Evolutionary conservation across 1,284 basidiomycete species (phyloP).

Genomic region (Athelia sp.): DNA sequence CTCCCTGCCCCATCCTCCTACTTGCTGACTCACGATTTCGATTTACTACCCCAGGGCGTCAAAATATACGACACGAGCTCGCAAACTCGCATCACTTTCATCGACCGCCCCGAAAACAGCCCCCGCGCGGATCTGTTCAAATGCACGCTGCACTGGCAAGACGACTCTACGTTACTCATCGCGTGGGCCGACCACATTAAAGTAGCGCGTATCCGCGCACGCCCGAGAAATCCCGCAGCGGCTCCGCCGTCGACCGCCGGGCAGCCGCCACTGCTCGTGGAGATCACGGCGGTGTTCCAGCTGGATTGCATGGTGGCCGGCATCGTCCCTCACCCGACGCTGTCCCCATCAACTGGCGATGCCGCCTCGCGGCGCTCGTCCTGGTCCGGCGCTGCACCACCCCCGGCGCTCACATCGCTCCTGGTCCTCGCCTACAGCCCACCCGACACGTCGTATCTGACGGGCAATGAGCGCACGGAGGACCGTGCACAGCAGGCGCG

Average conservation of each 20-base stretch:
- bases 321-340: conserved; percentile 71
- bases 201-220: conserved; percentile 75
- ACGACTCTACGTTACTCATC: conserved; percentile 85
- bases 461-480: conserved; percentile 53
- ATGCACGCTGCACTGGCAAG: conserved; percentile 89
- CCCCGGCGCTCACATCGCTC: conserved; percentile 57
- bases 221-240: conserved; percentile 37
- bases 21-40: not conserved
- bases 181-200: conserved; percentile 96
- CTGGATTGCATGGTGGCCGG: conserved; percentile 96
- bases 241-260: conserved; percentile 35
- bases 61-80: conserved; percentile 89
- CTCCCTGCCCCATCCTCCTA: not conserved
- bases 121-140: conserved; percentile 93
- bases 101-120: conserved; percentile 77
- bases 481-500: conserved; percentile 72
- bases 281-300: conserved; percentile 90
- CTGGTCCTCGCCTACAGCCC: conserved; percentile 82
- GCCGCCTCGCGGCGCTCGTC: conserved; percentile 15
- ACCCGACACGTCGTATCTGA: conserved; percentile 54
- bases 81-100: conserved; percentile 80
- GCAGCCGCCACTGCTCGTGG: conserved; percentile 61
- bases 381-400: conserved; percentile 17
- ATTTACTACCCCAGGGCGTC: conserved; percentile 59
- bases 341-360: conserved; percentile 13